phyloP scores from a whole-genome alignment of 2,329 filamentous ascomycete species.

The Camillea tinctor region DNA sequence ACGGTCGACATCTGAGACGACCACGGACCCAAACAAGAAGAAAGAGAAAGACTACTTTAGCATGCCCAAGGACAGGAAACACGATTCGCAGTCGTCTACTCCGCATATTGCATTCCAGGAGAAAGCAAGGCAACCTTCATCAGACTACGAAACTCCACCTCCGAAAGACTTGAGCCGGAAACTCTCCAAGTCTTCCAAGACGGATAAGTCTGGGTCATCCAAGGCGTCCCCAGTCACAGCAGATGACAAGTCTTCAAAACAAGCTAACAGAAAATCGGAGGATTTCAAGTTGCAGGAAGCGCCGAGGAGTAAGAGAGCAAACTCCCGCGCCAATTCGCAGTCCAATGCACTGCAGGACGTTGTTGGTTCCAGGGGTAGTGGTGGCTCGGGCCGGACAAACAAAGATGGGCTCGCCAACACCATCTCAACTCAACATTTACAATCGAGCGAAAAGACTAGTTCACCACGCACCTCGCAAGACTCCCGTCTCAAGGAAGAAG shows the following conservation, averaged over 20 bases:
- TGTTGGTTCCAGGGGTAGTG: conserved; percentile 35
- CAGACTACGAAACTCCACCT: conserved; percentile 56
- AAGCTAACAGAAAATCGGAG: conserved; percentile 45
- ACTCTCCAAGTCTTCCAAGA: conserved; percentile 45
- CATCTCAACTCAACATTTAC: conserved; percentile 32
- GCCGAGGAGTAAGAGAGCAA: conserved; percentile 60
- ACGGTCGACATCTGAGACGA: conserved; percentile 49
- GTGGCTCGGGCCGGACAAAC: conserved; percentile 37
- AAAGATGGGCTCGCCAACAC: conserved; percentile 29
- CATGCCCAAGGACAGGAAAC: conserved; percentile 46
- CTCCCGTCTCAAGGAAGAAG: conserved; percentile 55
- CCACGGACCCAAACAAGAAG: conserved; percentile 44
- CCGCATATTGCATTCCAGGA: conserved; percentile 94
- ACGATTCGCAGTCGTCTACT: conserved; percentile 57
- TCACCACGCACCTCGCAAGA: conserved; percentile 59
- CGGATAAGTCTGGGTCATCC: conserved; percentile 34
- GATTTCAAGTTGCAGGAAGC: conserved; percentile 81
- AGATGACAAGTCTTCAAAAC: conserved; percentile 41
- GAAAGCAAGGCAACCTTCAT: conserved; percentile 66
- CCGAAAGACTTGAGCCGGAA: conserved; percentile 49
- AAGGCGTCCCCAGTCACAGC: conserved; percentile 28
- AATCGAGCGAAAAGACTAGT: conserved; percentile 36
- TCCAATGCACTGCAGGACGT: conserved; percentile 41
- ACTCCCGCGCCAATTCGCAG: conserved; percentile 45
- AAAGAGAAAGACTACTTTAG: conserved; percentile 63